Evolutionary conservation across 306 rosid species (phyloP).

Genomic region (Corylus avellana): DNA sequence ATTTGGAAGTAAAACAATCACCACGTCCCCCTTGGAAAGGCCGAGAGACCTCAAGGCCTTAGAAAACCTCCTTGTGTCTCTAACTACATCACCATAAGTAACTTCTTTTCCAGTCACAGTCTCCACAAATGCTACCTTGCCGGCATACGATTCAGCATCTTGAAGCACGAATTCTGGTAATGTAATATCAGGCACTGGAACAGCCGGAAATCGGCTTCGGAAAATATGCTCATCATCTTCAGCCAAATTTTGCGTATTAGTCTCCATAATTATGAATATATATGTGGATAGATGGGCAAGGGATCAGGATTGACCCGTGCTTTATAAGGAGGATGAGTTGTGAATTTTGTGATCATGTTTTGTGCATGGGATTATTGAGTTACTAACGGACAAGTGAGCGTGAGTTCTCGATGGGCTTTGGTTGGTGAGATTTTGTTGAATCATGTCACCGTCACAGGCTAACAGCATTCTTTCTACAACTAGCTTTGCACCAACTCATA

Average conservation of each 20-base stretch:
- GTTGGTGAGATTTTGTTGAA: conserved; percentile 57
- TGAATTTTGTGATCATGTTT: conserved; percentile 29
- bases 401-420: conserved; percentile 23
- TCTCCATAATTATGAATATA: conserved; percentile 40
- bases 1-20: conserved; percentile 83
- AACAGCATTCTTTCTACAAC: conserved; percentile 30
- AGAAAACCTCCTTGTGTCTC: conserved; percentile 59
- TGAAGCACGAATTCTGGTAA: conserved; percentile 83
- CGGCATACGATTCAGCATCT: conserved; percentile 53
- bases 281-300: background rate
- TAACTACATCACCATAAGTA: conserved; percentile 62
- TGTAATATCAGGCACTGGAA: conserved; percentile 68
- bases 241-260: conserved; percentile 18
- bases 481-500: background rate
- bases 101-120: conserved; percentile 64
- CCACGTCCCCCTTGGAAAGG: conserved; percentile 71
- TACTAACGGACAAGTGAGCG: conserved; percentile 39
- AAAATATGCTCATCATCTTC: conserved; percentile 58
- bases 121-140: conserved; percentile 88
- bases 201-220: conserved; percentile 48
- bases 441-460: conserved; percentile 43
- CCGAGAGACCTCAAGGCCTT: conserved; percentile 81
- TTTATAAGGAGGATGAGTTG: conserved; percentile 26
- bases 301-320: background rate
- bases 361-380: conserved; percentile 34